These are phyloP conservation scores for Clarireedia sp. DNA, from an alignment of 2,329 filamentous ascomycete species.

Conservation along the genomic window DNA sequence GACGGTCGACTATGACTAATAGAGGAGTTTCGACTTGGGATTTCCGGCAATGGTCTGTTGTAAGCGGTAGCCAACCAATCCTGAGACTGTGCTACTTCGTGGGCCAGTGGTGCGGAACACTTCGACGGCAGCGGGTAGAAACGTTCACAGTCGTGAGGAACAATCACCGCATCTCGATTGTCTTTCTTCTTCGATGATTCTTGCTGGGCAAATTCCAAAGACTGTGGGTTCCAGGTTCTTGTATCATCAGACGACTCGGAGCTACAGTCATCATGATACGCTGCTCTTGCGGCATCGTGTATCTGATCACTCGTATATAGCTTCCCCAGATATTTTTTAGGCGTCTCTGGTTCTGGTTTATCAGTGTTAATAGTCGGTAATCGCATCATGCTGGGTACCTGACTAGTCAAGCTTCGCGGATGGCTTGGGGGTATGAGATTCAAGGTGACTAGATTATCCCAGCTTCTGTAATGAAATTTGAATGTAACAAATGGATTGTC, in stretches of 20 bases:
- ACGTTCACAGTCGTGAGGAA: background rate
- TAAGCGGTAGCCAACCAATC: slow-evolving; percentile 1
- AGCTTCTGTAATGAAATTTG: slow-evolving; percentile 49
- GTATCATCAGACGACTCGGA: background rate
- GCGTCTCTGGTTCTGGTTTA: background rate
- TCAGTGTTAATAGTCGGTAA: background rate
- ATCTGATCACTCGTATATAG: slow-evolving; percentile 9
- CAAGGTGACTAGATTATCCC: slow-evolving; percentile 39
- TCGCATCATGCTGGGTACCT: background rate
- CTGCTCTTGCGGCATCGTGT: background rate
- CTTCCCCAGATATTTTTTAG: slow-evolving; percentile 6
- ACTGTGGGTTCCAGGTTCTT: background rate
- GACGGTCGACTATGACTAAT: background rate
- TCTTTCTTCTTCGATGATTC: background rate
- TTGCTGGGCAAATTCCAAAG: background rate
- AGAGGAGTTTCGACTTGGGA: slow-evolving; percentile 3
- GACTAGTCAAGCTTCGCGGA: slow-evolving; percentile 7
- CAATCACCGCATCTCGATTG: slow-evolving; percentile 4
- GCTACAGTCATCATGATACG: background rate
- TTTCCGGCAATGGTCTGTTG: slow-evolving; percentile 4
- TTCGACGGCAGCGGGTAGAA: background rate
- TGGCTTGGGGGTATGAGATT: slow-evolving; percentile 35
- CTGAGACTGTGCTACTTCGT: background rate
- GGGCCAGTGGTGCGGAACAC: background rate
- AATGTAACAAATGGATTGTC: slow-evolving; percentile 47